Conservation (phyloP, 2,329 filamentous ascomycete genomes). For the Apiospora rasikravindrae region DNA sequence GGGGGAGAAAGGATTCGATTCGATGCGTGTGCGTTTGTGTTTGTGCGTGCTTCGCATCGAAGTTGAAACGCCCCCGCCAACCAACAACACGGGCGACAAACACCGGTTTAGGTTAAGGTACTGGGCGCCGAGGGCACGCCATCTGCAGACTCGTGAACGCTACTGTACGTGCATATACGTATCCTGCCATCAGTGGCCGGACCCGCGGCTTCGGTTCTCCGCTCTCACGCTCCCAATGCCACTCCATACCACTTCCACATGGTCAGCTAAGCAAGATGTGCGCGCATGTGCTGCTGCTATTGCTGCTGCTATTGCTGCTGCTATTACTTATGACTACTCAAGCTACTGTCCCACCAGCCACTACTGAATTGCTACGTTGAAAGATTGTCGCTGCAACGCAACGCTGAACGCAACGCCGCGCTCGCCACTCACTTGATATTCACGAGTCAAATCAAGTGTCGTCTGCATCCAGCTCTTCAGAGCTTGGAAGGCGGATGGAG, state of each 20-base stretch:
- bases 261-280: neutral
- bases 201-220: conserved; percentile 5
- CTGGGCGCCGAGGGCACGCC: conserved; percentile 10
- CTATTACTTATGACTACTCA: neutral
- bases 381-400: conserved; percentile 1
- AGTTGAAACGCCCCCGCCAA: conserved; percentile 7
- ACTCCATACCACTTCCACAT: neutral
- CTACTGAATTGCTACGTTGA: neutral
- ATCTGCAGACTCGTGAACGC: conserved; percentile 3
- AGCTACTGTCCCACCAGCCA: neutral
- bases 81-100: conserved; percentile 2
- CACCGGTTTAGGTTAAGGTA: conserved; percentile 14
- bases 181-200: conserved; percentile 8
- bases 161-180: conserved; percentile 9
- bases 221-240: neutral
- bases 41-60: neutral
- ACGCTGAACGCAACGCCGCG: neutral
- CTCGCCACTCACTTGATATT: neutral
- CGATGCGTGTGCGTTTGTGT: neutral
- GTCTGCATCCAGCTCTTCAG: neutral
- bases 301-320: neutral
- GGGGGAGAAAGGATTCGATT: neutral
- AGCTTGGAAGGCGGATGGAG: conserved; percentile 1
- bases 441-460: neutral
- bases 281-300: neutral